These are phyloP conservation scores for Pyracantha coccinea DNA, from an alignment of 331 rosid genomes.

Conservation along the genomic window DNA sequence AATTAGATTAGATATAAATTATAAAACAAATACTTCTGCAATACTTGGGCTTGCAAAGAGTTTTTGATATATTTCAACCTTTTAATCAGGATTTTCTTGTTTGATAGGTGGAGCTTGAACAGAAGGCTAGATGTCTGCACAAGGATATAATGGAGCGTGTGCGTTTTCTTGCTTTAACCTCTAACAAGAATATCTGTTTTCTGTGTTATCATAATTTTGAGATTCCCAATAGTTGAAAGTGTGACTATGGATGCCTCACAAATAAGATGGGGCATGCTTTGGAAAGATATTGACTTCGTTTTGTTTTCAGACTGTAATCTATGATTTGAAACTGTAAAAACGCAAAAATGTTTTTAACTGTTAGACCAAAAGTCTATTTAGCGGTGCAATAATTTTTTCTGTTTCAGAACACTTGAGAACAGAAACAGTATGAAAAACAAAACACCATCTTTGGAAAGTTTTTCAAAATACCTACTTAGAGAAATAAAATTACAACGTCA, in stretches of 20 bases:
- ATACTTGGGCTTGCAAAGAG: neutral
- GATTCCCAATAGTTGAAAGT: neutral
- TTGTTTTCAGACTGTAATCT: neutral
- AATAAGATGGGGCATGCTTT: neutral
- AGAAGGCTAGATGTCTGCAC: constrained; percentile 64
- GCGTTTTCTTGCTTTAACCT: constrained; percentile 9
- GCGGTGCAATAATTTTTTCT: too few species aligned
- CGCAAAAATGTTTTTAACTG: too few species aligned
- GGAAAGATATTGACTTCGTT: neutral
- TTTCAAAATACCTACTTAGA: too few species aligned
- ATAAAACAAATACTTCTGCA: neutral
- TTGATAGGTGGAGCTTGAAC: constrained; percentile 68
- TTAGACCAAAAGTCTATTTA: too few species aligned
- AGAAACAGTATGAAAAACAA: neutral
- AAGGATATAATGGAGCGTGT: constrained; percentile 65
- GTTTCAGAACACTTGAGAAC: neutral
- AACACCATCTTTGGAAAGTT: neutral
- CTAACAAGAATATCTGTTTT: neutral
- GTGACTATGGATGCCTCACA: neutral
- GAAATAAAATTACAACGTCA: too few species aligned
- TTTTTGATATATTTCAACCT: neutral
- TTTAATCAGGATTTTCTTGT: constrained; percentile 15
- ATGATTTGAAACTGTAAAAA: too few species aligned
- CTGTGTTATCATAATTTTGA: neutral
- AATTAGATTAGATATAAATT: too few species aligned